Percentiles rank a stretch among this genome's conserved stretches.
Evolutionary conservation across 148 eudicot genomes (phyloP).

Genomic region (Polygonum aviculare): DNA sequence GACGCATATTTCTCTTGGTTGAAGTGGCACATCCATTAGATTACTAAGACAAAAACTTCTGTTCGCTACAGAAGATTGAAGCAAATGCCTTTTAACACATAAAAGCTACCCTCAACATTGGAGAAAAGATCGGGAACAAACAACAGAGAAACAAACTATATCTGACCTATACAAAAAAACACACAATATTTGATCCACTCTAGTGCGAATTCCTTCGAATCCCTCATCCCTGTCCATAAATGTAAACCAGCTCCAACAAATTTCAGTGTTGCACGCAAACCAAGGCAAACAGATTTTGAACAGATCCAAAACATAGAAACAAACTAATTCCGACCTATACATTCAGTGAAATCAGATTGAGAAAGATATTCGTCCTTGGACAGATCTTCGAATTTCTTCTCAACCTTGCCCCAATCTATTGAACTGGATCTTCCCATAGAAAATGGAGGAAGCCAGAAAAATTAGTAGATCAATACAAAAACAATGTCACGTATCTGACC

Average conservation of each 20-base stretch:
- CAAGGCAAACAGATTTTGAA: no score
- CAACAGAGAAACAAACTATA: no score
- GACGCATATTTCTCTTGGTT: neutral
- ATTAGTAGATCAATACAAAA: no score
- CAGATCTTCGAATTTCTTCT: slow-evolving; percentile 46
- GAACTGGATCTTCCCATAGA: slow-evolving; percentile 34
- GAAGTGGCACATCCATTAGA: neutral
- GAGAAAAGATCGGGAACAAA: neutral
- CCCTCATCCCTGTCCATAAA: slow-evolving; percentile 61
- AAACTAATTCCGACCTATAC: slow-evolving; percentile 52
- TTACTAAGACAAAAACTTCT: neutral
- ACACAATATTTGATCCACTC: slow-evolving; percentile 15
- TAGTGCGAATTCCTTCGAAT: slow-evolving; percentile 76
- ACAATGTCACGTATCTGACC: no score
- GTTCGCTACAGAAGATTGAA: neutral
- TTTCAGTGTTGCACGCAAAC: neutral
- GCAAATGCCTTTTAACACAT: neutral
- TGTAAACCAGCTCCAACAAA: neutral
- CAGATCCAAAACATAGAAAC: neutral
- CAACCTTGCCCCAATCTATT: slow-evolving; percentile 65
- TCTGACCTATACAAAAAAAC: no score
- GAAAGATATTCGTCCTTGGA: slow-evolving; percentile 53
- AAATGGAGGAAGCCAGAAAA: neutral
- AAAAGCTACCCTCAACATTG: neutral
- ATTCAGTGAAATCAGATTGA: slow-evolving; percentile 77